Percentiles rank a stretch among this genome's conserved stretches.
Conservation (phyloP, 495 filamentous ascomycete genomes). For the Pyrenula aspistea region DNA sequence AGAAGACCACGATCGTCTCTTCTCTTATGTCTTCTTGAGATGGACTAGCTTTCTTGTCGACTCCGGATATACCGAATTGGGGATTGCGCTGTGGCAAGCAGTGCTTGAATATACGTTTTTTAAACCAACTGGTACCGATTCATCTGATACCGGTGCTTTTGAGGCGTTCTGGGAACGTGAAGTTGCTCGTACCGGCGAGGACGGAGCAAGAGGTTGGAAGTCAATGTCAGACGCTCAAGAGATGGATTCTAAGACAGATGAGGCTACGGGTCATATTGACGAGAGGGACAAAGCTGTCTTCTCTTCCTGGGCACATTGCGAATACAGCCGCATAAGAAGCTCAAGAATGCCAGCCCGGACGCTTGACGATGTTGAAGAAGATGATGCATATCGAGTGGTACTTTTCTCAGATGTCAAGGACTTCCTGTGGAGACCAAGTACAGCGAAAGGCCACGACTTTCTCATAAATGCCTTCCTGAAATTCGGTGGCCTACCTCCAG, state of each 20-base stretch:
- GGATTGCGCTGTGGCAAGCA: slow-evolving; percentile 73
- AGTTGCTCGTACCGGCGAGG: slow-evolving; percentile 66
- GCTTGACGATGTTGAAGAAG: slow-evolving; percentile 49
- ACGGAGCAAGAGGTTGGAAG: slow-evolving; percentile 57
- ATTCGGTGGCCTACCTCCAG: slow-evolving; percentile 57
- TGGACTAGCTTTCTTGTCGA: slow-evolving; percentile 63
- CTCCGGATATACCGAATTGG: slow-evolving; percentile 68
- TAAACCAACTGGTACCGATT: slow-evolving; percentile 21
- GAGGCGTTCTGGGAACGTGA: slow-evolving; percentile 81
- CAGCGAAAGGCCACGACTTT: slow-evolving; percentile 15
- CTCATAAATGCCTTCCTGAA: slow-evolving; percentile 56
- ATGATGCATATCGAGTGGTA: slow-evolving; percentile 70
- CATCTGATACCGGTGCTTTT: slow-evolving; percentile 32
- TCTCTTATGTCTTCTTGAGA: slow-evolving; percentile 64
- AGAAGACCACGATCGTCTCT: slow-evolving; percentile 27
- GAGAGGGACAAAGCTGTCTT: slow-evolving; percentile 23
- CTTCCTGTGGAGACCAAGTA: slow-evolving; percentile 43
- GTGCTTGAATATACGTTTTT: slow-evolving; percentile 64
- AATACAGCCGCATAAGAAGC: slow-evolving; percentile 33
- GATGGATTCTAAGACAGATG: slow-evolving; percentile 22
- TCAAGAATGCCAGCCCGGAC: slow-evolving; percentile 53
- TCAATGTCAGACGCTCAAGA: slow-evolving; percentile 20
- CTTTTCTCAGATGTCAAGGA: slow-evolving; percentile 65
- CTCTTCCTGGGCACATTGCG: slow-evolving; percentile 47
- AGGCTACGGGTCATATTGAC: slow-evolving; percentile 5